These are phyloP conservation scores for Apophysomyces ossiformis DNA, from an alignment of 371 early-diverging fungal genomes.

Conservation along the genomic window DNA sequence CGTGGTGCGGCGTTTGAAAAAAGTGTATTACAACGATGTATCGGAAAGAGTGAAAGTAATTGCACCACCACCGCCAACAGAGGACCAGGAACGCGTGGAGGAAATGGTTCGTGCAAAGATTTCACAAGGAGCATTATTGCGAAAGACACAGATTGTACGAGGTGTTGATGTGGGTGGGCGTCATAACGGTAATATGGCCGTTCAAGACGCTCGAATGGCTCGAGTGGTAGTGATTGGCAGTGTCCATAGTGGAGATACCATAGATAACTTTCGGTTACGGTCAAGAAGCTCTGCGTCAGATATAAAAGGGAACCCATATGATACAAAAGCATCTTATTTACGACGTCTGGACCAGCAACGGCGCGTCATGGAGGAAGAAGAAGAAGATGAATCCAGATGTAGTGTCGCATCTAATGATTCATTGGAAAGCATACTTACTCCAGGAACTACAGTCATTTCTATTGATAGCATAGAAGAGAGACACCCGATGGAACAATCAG, in stretches of 20 bases:
- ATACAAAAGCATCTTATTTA: constrained; percentile 28
- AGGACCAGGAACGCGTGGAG: constrained; percentile 39
- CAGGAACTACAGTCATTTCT: constrained; percentile 46
- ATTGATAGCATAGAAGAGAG: constrained; percentile 16
- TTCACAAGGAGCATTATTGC: constrained; percentile 36
- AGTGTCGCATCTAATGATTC: constrained; percentile 41
- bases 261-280: neutral
- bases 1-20: constrained; percentile 49
- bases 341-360: constrained; percentile 32
- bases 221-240: constrained; percentile 37
- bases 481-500: constrained; percentile 17
- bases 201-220: constrained; percentile 31
- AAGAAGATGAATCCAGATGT: neutral
- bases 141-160: constrained; percentile 37
- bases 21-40: constrained; percentile 39
- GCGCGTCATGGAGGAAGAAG: constrained; percentile 17
- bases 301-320: constrained; percentile 8
- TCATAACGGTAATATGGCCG: constrained; percentile 36
- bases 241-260: constrained; percentile 7
- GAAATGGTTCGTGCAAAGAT: constrained; percentile 46
- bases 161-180: constrained; percentile 32
- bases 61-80: constrained; percentile 47
- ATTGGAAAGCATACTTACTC: constrained; percentile 40
- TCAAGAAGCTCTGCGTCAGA: constrained; percentile 5
- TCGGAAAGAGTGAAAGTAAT: constrained; percentile 46